Conservation (phyloP, 306 rosid genomes). For the Cicer chorassanicum region DNA sequence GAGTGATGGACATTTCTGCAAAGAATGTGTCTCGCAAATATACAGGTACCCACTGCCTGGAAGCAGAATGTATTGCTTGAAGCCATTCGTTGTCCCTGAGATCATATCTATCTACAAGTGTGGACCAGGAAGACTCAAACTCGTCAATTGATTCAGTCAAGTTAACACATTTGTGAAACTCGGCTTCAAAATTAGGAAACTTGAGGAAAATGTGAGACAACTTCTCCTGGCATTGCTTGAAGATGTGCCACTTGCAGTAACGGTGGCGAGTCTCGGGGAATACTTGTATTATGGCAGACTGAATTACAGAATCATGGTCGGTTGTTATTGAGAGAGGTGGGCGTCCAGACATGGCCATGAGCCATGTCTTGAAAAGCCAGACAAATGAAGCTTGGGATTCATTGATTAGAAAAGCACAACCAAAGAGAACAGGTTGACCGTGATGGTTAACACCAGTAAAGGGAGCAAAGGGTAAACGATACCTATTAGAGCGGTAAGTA, state of each 20-base stretch:
- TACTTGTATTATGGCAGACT: slow-evolving; percentile 76
- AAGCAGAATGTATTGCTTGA: slow-evolving; percentile 74
- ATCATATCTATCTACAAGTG: slow-evolving; percentile 80
- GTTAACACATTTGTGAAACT: slow-evolving; percentile 94
- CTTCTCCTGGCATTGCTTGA: slow-evolving; percentile 95
- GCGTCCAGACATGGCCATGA: slow-evolving; percentile 85
- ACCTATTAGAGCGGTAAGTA: slow-evolving; percentile 95
- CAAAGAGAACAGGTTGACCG: slow-evolving; percentile 95
- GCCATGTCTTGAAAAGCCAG: slow-evolving; percentile 97
- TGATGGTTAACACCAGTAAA: slow-evolving; percentile 97
- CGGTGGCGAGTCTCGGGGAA: slow-evolving; percentile 93
- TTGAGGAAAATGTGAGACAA: slow-evolving; percentile 85
- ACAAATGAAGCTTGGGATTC: slow-evolving; percentile 91
- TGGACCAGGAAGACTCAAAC: slow-evolving; percentile 91
- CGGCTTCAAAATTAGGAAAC: slow-evolving; percentile 92
- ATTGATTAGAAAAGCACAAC: slow-evolving; percentile 90
- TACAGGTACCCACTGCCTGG: slow-evolving; percentile 96
- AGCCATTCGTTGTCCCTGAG: slow-evolving; percentile 98
- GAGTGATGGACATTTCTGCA: slow-evolving; percentile 98
- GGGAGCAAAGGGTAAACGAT: slow-evolving; percentile 95
- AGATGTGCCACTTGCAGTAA: slow-evolving; percentile 98
- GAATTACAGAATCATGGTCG: slow-evolving; percentile 86
- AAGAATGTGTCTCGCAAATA: slow-evolving; percentile 91
- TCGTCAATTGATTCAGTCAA: slow-evolving; percentile 92
- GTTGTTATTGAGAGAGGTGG: slow-evolving; percentile 92